These are phyloP conservation scores for Pythium graminicola DNA, from an alignment of 352 stramenopile species.

Conservation along the genomic window DNA sequence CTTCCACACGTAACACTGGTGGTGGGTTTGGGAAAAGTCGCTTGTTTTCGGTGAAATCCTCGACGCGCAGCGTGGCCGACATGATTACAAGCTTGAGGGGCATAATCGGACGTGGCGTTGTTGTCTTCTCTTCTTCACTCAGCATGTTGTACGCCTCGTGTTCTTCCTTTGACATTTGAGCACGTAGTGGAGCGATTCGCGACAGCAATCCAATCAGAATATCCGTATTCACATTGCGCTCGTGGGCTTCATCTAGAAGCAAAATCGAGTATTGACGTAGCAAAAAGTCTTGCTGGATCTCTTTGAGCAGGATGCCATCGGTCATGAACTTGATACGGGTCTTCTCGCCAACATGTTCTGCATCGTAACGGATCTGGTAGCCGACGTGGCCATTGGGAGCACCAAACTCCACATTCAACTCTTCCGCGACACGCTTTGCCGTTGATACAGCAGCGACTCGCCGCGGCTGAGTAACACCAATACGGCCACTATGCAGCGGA, in stretches of 20 bases:
- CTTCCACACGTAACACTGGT: constrained; percentile 91
- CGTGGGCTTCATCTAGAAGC: constrained; percentile 94
- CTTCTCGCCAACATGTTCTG: constrained; percentile 79
- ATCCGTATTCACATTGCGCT: constrained; percentile 95
- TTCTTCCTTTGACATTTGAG: constrained; percentile 80
- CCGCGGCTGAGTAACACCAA: constrained; percentile 97
- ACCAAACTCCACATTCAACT: constrained; percentile 91
- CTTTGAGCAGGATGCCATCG: constrained; percentile 98
- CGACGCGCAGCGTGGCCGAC: constrained; percentile 96
- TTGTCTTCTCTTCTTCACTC: constrained; percentile 33
- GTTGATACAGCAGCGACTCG: constrained; percentile 98
- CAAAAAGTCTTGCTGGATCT: constrained; percentile 89
- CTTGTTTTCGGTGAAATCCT: constrained; percentile 95
- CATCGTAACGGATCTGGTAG: constrained; percentile 99
- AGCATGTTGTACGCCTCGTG: constrained; percentile 42
- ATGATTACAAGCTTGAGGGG: constrained; percentile 92
- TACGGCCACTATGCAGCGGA: constrained; percentile 44
- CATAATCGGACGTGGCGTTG: constrained; percentile 51
- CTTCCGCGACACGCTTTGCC: constrained; percentile 95
- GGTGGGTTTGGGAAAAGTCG: constrained; percentile 89
- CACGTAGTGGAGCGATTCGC: constrained; percentile 89
- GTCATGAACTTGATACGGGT: constrained; percentile 99
- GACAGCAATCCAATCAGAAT: constrained; percentile 96
- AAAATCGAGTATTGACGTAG: constrained; percentile 75
- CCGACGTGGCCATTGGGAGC: constrained; percentile 72